Conservation (phyloP, 1,284 basidiomycete species). For the Amylostereum areolatum region DNA sequence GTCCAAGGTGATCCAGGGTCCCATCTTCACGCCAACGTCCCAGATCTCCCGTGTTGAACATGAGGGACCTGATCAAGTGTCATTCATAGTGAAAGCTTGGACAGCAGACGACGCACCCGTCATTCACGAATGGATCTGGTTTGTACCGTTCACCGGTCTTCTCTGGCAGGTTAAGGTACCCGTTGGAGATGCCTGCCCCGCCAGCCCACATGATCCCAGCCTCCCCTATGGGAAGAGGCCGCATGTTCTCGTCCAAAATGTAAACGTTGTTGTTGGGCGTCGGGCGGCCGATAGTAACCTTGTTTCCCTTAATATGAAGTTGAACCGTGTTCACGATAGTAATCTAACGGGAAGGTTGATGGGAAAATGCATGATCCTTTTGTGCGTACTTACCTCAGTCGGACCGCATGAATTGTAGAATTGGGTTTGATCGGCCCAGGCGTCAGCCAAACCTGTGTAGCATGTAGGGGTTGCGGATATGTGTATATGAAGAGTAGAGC, state of each 20-base stretch:
- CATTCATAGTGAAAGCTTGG: slow-evolving; percentile 4
- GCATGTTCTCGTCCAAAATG: slow-evolving; percentile 44
- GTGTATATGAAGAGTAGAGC: slow-evolving; percentile 7
- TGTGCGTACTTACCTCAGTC: slow-evolving; percentile 36
- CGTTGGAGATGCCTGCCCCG: slow-evolving; percentile 45
- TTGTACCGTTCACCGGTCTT: slow-evolving; percentile 49
- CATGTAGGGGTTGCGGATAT: not conserved
- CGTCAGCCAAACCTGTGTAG: slow-evolving; percentile 42
- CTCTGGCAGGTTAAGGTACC: slow-evolving; percentile 48
- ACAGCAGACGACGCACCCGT: slow-evolving; percentile 31
- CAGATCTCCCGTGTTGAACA: slow-evolving; percentile 59
- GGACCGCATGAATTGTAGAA: slow-evolving; percentile 47
- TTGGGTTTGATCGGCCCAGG: slow-evolving; percentile 36
- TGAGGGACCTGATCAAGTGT: slow-evolving; percentile 31
- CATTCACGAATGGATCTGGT: slow-evolving; percentile 42
- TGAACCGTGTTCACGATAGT: slow-evolving; percentile 58
- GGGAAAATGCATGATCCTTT: too few species aligned
- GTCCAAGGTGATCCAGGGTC: slow-evolving; percentile 47
- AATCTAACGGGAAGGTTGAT: slow-evolving; percentile 28
- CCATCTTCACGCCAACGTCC: slow-evolving; percentile 49
- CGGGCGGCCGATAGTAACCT: slow-evolving; percentile 47
- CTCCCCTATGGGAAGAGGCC: slow-evolving; percentile 45
- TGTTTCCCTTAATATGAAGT: slow-evolving; percentile 34
- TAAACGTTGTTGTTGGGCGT: slow-evolving; percentile 57
- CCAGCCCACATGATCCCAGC: slow-evolving; percentile 57